Conservation (phyloP, 495 filamentous ascomycete species). For the Xanthoparmelia taractica region DNA sequence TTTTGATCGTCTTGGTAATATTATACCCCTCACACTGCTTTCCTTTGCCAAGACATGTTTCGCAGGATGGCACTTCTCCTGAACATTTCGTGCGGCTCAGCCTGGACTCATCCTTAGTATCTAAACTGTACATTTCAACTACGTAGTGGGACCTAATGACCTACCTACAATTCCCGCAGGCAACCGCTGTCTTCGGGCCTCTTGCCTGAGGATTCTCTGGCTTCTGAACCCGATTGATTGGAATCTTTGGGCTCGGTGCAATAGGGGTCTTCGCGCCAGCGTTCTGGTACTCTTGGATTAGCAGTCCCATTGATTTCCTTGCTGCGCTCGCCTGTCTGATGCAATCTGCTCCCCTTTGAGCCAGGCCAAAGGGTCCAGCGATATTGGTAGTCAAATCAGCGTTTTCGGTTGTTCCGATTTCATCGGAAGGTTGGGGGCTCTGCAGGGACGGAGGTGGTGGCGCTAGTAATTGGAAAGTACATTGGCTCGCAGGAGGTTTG, state of each 20-base stretch:
- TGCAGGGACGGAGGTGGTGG: not conserved
- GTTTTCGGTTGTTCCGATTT: not conserved
- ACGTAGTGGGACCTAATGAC: not conserved
- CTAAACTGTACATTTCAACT: not conserved
- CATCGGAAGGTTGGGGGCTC: not conserved
- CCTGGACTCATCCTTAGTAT: not conserved
- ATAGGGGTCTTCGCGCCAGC: too few species aligned
- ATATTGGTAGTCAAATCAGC: not conserved
- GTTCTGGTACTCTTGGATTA: not conserved
- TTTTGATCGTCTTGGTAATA: not conserved
- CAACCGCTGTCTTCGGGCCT: not conserved
- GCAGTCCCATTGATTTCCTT: not conserved
- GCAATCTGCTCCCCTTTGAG: not conserved
- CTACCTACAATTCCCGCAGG: not conserved
- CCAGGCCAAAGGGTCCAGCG: not conserved
- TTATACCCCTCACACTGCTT: not conserved
- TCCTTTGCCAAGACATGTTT: not conserved
- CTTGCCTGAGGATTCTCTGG: not conserved
- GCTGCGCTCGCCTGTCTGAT: not conserved
- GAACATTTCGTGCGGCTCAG: not conserved
- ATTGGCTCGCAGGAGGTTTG: not conserved
- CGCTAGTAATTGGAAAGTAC: not conserved
- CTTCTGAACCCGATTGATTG: not conserved
- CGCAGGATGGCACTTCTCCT: slow-evolving; percentile 1
- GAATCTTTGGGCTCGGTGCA: not conserved